Evolutionary conservation across 2,329 filamentous ascomycete species (phyloP).

Genomic region (Penicillium sp.): DNA sequence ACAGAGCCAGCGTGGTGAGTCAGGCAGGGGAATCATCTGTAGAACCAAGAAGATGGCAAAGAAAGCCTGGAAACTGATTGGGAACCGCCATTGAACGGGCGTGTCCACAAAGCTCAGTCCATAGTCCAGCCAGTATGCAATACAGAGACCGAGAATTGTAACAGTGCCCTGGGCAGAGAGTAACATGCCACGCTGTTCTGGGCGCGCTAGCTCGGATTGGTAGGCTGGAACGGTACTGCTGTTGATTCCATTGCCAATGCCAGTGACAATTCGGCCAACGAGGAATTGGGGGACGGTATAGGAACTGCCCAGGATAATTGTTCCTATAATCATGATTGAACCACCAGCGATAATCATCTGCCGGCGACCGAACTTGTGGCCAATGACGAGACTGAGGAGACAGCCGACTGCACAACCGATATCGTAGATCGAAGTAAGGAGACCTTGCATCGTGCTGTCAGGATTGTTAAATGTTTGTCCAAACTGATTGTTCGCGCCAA

Average conservation of each 20-base stretch:
- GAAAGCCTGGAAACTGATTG: conserved; percentile 42
- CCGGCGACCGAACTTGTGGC: conserved; percentile 44
- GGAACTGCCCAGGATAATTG: conserved; percentile 41
- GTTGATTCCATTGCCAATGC: conserved; percentile 34
- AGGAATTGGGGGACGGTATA: conserved; percentile 44
- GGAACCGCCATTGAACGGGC: conserved; percentile 43
- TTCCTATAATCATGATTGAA: conserved; percentile 45
- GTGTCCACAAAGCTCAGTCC: conserved; percentile 29
- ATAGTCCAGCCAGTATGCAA: conserved; percentile 51
- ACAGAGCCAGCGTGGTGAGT: conserved; percentile 38
- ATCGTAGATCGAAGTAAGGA: conserved; percentile 24
- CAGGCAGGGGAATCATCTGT: conserved; percentile 36
- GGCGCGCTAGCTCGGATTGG: conserved; percentile 18
- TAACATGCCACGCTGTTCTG: conserved; percentile 16
- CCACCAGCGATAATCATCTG: conserved; percentile 43
- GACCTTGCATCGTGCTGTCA: conserved; percentile 37
- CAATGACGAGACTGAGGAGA: conserved; percentile 33
- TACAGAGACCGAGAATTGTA: conserved; percentile 46
- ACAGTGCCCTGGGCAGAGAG: conserved; percentile 26
- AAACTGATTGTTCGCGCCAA: conserved; percentile 43
- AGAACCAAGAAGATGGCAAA: conserved; percentile 38
- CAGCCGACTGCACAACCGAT: conserved; percentile 34
- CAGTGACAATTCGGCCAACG: conserved; percentile 46
- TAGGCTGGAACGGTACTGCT: conserved; percentile 22
- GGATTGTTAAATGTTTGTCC: conserved; percentile 37